Percentiles rank a stretch among this genome's conserved stretches.
These are phyloP conservation scores for Ophiocytium majus DNA, from an alignment of 352 stramenopile genomes.

Conservation along the genomic window DNA sequence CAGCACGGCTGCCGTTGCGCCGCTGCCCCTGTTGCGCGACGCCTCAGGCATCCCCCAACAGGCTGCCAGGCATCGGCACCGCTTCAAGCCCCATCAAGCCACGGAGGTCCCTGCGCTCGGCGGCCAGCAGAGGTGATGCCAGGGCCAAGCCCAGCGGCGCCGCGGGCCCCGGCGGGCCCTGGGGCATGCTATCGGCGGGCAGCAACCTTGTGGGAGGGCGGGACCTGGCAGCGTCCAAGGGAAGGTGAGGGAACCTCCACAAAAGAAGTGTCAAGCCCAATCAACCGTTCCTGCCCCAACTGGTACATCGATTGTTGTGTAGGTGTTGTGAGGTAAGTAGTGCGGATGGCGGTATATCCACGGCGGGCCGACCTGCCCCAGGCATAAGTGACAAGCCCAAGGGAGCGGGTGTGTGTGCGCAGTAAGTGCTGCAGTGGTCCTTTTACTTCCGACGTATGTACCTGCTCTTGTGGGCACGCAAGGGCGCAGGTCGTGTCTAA, in stretches of 20 bases:
- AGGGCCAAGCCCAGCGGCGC: neutral
- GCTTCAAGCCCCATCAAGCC: neutral
- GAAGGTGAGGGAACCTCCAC: neutral
- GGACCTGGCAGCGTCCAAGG: constrained; percentile 13
- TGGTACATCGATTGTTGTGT: neutral
- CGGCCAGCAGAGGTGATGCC: no score
- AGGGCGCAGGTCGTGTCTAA: no score
- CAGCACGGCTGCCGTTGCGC: no score
- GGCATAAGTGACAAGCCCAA: no score
- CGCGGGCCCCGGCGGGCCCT: neutral
- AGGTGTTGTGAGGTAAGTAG: neutral
- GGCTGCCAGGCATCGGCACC: neutral
- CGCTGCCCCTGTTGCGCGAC: no score
- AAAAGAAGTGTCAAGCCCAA: no score
- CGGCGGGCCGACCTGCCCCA: no score
- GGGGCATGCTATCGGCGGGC: neutral
- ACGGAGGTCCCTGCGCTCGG: no score
- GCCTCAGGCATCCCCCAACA: no score
- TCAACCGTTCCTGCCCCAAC: no score
- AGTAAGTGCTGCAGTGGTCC: neutral
- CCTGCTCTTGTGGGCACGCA: no score
- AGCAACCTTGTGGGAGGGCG: neutral
- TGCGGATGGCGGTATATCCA: neutral
- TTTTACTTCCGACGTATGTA: no score
- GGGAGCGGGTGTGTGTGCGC: neutral